Evolutionary conservation across 805 yeast species (phyloP).

Genomic region (Lipomyces lipofer): DNA sequence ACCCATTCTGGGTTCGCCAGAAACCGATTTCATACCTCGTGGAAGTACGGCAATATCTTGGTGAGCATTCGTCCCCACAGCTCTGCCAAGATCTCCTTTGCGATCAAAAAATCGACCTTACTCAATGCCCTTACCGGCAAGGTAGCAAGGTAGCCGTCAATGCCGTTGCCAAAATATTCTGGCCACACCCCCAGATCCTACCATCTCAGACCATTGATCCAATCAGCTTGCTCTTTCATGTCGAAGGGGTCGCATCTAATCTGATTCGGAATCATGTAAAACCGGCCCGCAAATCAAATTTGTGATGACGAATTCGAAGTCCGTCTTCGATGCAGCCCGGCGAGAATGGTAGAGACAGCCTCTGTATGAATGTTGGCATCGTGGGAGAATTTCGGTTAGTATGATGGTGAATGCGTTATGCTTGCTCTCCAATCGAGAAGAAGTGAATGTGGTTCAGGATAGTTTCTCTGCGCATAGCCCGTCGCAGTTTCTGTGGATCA

Average conservation of each 20-base stretch:
- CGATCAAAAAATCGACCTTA: too few species aligned
- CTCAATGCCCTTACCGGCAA: slow-evolving; percentile 33
- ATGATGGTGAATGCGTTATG: slow-evolving; percentile 26
- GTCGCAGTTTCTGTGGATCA: slow-evolving; percentile 33
- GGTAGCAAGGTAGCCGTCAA: slow-evolving; percentile 33
- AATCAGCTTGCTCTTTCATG: slow-evolving; percentile 22
- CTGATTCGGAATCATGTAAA: slow-evolving; percentile 34
- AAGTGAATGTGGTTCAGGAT: slow-evolving; percentile 38
- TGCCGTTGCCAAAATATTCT: slow-evolving; percentile 31
- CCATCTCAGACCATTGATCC: slow-evolving; percentile 31
- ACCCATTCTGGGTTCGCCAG: too few species aligned
- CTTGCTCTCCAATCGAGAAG: slow-evolving; percentile 34
- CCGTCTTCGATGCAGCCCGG: slow-evolving; percentile 33
- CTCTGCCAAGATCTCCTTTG: too few species aligned
- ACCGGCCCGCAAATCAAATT: slow-evolving; percentile 11
- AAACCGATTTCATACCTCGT: too few species aligned
- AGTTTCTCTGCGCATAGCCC: slow-evolving; percentile 37
- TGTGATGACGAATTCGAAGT: slow-evolving; percentile 16
- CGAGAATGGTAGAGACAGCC: slow-evolving; percentile 36
- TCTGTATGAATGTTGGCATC: neutral
- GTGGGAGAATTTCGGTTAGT: too few species aligned
- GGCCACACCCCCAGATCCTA: slow-evolving; percentile 36
- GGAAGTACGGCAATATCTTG: too few species aligned
- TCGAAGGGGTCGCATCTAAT: slow-evolving; percentile 35
- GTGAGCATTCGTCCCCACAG: too few species aligned